These are phyloP conservation scores for Penstemon davidsonii DNA, from an alignment of 257 asterid species.

Conservation along the genomic window DNA sequence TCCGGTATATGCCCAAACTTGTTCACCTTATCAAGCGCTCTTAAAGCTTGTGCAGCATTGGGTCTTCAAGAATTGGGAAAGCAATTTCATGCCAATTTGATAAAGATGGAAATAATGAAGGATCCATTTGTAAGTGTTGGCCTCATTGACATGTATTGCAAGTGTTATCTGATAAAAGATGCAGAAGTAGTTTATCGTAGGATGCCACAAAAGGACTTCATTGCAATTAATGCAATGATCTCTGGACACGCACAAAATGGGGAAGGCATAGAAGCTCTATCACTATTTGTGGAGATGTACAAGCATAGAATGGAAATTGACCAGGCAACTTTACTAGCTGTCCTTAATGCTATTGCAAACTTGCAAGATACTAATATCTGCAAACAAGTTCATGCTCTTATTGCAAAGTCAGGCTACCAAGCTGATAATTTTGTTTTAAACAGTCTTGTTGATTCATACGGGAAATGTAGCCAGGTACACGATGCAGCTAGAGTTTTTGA, in stretches of 20 bases:
- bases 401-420: constrained; percentile 61
- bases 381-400: constrained; percentile 57
- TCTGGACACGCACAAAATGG: constrained; percentile 59
- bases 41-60: constrained; percentile 72
- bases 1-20: constrained; percentile 55
- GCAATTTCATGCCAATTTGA: constrained; percentile 58
- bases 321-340: constrained; percentile 60
- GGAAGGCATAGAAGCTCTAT: constrained; percentile 47
- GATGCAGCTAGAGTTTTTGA: constrained; percentile 65
- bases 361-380: constrained; percentile 39
- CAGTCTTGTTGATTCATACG: constrained; percentile 61
- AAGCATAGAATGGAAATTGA: constrained; percentile 43
- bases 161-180: constrained; percentile 49
- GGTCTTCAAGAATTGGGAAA: constrained; percentile 48
- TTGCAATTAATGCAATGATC: constrained; percentile 63
- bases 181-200: constrained; percentile 45
- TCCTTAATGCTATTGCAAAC: constrained; percentile 57
- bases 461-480: constrained; percentile 47
- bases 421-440: constrained; percentile 55
- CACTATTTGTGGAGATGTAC: constrained; percentile 51
- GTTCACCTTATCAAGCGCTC: constrained; percentile 79
- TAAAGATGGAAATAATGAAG: constrained; percentile 42
- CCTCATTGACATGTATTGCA: constrained; percentile 75
- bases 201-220: constrained; percentile 54
- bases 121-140: constrained; percentile 68